Percentiles rank a stretch among this genome's conserved stretches.
These are phyloP conservation scores for Lactuca sativa DNA, from an alignment of 129 eudicot genomes.

Conservation along the genomic window DNA sequence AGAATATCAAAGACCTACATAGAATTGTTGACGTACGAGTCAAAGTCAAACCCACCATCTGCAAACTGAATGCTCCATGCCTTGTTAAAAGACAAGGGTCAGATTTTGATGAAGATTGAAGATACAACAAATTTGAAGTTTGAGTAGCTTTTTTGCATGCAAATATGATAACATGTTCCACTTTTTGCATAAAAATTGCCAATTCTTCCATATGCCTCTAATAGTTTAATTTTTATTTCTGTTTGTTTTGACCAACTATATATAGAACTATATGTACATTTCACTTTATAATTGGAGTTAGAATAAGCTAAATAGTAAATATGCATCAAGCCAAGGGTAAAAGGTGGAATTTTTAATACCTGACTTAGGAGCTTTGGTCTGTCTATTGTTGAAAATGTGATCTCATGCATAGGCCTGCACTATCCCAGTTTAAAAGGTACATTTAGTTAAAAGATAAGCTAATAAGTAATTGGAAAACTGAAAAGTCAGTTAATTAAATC, in stretches of 20 bases:
- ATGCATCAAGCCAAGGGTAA: conserved; percentile 2
- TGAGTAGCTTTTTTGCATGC: background rate
- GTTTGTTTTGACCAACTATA: background rate
- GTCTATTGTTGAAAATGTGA: conserved; percentile 75
- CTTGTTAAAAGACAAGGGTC: background rate
- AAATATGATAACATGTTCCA: background rate
- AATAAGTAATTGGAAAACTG: conserved; percentile 5
- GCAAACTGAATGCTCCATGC: conserved; percentile 1
- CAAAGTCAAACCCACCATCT: conserved; percentile 12
- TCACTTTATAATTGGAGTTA: background rate
- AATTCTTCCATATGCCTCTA: conserved; percentile 2
- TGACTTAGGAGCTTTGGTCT: conserved; percentile 76
- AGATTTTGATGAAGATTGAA: background rate
- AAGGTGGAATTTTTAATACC: conserved; percentile 39
- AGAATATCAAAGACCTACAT: background rate
- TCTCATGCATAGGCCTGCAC: conserved; percentile 82
- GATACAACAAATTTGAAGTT: background rate
- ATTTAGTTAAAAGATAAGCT: conserved; percentile 21
- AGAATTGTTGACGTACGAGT: conserved; percentile 1
- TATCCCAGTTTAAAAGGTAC: conserved; percentile 13
- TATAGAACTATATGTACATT: background rate
- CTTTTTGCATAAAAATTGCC: background rate
- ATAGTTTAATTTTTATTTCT: background rate
- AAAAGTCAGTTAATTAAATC: background rate
- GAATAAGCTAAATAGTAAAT: background rate